Base-by-base conservation (phyloP, 148 eudicot species). In the Amaranthus cruentus region DNA sequence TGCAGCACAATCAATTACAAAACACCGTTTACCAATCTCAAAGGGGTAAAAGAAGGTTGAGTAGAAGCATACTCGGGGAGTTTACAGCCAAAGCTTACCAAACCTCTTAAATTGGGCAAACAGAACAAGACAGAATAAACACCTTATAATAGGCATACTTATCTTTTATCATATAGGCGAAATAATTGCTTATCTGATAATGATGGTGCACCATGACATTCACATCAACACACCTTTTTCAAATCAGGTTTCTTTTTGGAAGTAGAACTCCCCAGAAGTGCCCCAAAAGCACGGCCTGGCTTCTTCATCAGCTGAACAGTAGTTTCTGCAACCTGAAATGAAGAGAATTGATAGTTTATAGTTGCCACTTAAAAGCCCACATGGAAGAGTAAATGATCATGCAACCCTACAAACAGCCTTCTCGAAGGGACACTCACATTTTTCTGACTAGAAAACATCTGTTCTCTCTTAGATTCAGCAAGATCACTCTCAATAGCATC, bases 211-310 rank as follows among this genome's bases (percentile, higher is more conserved):
- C 3, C 15, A 48, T n/a, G 21, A 6, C 61, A 73, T 8, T 61
- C 56, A 14, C 61, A 68, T 4, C 38, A 78, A 66, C 89, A 57
- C 55, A 88, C 97, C 70, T 75, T 80, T 68, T 78, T 88, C 21
- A 81, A 49, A 80, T 81, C 85, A 44, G 77, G 77, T 75, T 88
- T 92, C 77, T 89, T 85, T 83, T 90, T 96, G 55, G 84, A 58
- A 28, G 38, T 28, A 53, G 97, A 78, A 75, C 72, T 87, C 53
- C 97, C 99, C 49, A 96, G 84, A 75, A 96, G 67, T 51, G 94
- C 94, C 74, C 97, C 99, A 87, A 91, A 88, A 78, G 85, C 91
- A 78, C 90, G 84, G 55, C 81, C 87, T 57, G 99, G 97, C 77
- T 86, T 92, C 85, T 88, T 92, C 62, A 86, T 58, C 82, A 84